phyloP scores from a whole-genome alignment of 164 flowering plant species.

The Liquidambar formosana region DNA sequence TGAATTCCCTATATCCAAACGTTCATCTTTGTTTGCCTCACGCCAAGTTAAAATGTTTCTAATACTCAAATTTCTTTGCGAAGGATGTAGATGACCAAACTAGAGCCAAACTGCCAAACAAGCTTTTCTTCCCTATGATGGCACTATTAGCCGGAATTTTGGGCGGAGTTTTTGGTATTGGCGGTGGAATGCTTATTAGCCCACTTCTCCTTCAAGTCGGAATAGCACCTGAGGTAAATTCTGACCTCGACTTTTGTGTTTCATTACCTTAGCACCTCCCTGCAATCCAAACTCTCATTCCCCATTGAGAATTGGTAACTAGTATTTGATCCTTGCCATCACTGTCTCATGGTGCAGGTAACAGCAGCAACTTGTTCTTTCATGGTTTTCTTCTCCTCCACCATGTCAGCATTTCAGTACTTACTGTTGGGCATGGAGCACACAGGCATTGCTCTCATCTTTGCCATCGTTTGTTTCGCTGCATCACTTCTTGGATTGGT shows the following conservation, averaged over 20 bases:
- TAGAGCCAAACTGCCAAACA: conserved; percentile 12
- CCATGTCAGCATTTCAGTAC: conserved; percentile 73
- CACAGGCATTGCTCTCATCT: conserved; percentile 14
- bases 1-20: background rate
- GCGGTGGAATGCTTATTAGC: conserved; percentile 82
- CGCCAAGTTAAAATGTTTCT: too few relatives aligned
- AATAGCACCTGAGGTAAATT: conserved; percentile 58
- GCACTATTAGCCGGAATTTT: conserved; percentile 62
- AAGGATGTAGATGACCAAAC: conserved; percentile 27
- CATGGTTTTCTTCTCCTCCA: conserved; percentile 74
- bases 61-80: background rate
- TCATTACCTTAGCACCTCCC: too few relatives aligned
- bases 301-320: too few relatives aligned
- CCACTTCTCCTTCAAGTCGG: conserved; percentile 78
- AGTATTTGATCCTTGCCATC: too few relatives aligned
- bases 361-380: conserved; percentile 75
- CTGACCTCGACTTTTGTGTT: background rate
- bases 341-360: conserved; percentile 32
- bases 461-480: conserved; percentile 33
- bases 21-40: too few relatives aligned
- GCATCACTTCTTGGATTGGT: conserved; percentile 51
- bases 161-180: conserved; percentile 76
- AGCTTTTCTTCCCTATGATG: conserved; percentile 52
- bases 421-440: conserved; percentile 59
- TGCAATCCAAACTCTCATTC: too few relatives aligned